These are phyloP conservation scores for Platanthera zijinensis DNA, from an alignment of 106 monocot genomes.

Conservation along the genomic window DNA sequence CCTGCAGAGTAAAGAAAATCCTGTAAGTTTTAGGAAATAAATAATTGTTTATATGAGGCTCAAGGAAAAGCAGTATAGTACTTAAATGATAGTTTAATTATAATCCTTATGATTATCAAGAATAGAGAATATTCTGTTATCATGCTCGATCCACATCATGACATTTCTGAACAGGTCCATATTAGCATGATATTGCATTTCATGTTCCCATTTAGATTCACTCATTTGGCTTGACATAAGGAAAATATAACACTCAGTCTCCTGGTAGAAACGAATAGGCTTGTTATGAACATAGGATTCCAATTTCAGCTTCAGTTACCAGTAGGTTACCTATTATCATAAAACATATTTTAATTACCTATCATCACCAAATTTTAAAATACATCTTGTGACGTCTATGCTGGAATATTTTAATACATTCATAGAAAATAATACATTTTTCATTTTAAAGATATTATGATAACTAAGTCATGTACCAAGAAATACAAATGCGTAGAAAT, in stretches of 20 bases:
- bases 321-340: no score
- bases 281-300: background rate
- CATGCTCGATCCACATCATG: background rate
- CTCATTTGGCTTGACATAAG: background rate
- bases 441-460: no score
- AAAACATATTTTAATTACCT: no score
- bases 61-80: background rate
- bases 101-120: background rate
- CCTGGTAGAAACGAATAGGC: background rate
- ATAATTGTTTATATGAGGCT: background rate
- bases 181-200: background rate
- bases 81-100: background rate
- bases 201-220: background rate
- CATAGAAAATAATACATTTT: no score
- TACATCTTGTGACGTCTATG: no score
- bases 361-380: no score
- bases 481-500: no score
- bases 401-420: no score
- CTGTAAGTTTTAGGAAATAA: background rate
- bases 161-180: background rate
- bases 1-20: slow-evolving; percentile 32
- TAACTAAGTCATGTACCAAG: no score
- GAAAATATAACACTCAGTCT: background rate
- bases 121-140: background rate
- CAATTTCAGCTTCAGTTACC: background rate